Base-by-base conservation (phyloP, 73 alveolate genomes). In the Paraurostyla sp. region DNA sequence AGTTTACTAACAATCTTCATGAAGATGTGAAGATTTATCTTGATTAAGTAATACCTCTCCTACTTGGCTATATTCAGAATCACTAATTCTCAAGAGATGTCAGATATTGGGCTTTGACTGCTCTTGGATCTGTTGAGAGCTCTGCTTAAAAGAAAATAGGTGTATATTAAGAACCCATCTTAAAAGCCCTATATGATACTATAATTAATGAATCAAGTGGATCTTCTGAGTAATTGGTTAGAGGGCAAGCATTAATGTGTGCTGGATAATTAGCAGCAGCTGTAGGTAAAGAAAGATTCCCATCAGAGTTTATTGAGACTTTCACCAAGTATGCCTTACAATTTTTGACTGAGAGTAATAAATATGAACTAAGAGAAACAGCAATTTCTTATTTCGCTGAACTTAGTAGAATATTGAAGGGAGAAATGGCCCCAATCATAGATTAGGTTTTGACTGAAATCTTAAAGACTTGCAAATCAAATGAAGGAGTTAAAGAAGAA, bases 251-350 rank as follows among this genome's bases (percentile, higher is more conserved):
- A 25, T 57, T 91, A 4, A 75, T 86, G 84, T 63, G 89, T 23
- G 91, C 91, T 62, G 96, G 96, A 0, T 75, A 85, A 46, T 75
- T 91, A 9, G 93, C 93, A 13, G 89, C 63, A 13, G 93, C 96
- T 3, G 91, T 71, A 0, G 96, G 96, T 0, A 84, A 71, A 36
- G 96, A 91, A 16, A 52, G 62, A 25, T 91, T 91, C 83, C 83
- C 88, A 4, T 78, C 76, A 0, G 54, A 54, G 16, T 84, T 27
- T 50, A 59, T 91, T n/a, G 93, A 91, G 30, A 54, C 54, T 22
- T 91, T 84, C 89, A 63, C 93, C 30, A 40, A 75, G 63, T 54
- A 30, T 42, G 91, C 91, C 33, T 38, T 91, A 11, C 46, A 75
- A 32, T 68, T 50, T 49, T 35, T 91, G 40, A 43, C 78, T 6